Conservation (phyloP, 345 rosid species). For the Citrus medica region DNA sequence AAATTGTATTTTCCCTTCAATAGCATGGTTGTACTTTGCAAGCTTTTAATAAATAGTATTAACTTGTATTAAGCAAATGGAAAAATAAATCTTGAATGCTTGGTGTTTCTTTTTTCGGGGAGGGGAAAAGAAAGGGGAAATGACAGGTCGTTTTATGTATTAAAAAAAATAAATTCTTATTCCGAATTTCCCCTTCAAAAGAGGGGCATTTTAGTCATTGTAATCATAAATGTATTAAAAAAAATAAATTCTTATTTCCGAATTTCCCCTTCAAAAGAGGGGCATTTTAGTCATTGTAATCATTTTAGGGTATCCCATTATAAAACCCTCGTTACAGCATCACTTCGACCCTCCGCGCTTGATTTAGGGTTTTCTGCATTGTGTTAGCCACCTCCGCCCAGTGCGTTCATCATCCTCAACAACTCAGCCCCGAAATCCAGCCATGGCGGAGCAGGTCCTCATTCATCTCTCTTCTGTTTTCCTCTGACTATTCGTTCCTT, state of each 20-base stretch:
- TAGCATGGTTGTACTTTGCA: neutral
- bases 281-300: neutral
- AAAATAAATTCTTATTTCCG: neutral
- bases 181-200: neutral
- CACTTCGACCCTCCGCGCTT: too few relatives aligned
- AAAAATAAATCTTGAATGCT: neutral
- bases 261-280: neutral
- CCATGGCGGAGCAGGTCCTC: conserved; percentile 36
- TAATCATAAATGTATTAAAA: neutral
- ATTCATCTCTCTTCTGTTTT: neutral
- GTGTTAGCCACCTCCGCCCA: neutral
- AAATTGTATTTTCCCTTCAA: too few relatives aligned
- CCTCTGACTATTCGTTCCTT: too few relatives aligned
- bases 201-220: conserved; percentile 1
- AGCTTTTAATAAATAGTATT: neutral
- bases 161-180: neutral
- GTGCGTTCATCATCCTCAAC: neutral
- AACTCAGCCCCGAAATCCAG: neutral
- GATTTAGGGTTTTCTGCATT: conserved; percentile 18
- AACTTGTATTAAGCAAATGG: too few relatives aligned
- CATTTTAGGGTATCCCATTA: neutral
- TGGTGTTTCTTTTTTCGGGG: neutral
- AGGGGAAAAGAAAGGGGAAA: neutral
- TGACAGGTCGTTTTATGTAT: neutral
- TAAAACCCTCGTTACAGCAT: neutral